Evolutionary conservation across 1,139 yeast genomes (phyloP).

Genomic region (Yamadazyma oceani): DNA sequence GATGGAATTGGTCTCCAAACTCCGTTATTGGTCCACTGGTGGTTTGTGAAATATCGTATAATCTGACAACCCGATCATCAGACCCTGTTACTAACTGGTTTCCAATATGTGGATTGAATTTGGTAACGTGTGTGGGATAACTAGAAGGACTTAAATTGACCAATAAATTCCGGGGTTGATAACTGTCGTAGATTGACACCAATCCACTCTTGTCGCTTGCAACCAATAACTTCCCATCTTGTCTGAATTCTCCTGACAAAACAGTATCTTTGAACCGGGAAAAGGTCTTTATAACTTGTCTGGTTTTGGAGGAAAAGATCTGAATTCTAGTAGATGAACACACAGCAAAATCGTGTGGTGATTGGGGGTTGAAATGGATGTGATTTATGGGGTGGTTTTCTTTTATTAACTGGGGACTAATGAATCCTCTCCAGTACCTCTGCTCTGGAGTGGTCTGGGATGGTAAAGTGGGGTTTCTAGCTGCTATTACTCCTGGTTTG

Average conservation of each 20-base stretch:
- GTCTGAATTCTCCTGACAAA: slow-evolving; percentile 77
- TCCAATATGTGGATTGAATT: slow-evolving; percentile 74
- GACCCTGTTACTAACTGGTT: slow-evolving; percentile 83
- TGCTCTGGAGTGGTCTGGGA: slow-evolving; percentile 89
- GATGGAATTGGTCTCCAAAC: slow-evolving; percentile 65
- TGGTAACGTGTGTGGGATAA: slow-evolving; percentile 93
- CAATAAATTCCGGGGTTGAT: slow-evolving; percentile 73
- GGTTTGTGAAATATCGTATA: slow-evolving; percentile 86
- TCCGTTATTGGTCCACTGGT: slow-evolving; percentile 60
- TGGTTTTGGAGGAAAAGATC: slow-evolving; percentile 85
- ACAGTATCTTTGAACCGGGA: slow-evolving; percentile 92
- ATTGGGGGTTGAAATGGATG: slow-evolving; percentile 79
- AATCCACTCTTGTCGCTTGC: slow-evolving; percentile 91
- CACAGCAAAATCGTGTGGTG: slow-evolving; percentile 92
- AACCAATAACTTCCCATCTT: slow-evolving; percentile 78
- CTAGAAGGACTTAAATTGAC: slow-evolving; percentile 79
- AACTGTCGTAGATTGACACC: slow-evolving; percentile 80
- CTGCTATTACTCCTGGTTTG: slow-evolving; percentile 65
- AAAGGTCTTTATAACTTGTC: slow-evolving; percentile 86
- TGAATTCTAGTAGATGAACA: slow-evolving; percentile 91
- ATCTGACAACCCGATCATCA: slow-evolving; percentile 82
- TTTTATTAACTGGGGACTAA: slow-evolving; percentile 83
- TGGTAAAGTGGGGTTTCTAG: slow-evolving; percentile 73
- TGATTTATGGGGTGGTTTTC: slow-evolving; percentile 92
- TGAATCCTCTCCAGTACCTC: slow-evolving; percentile 87